Conservation (phyloP, 331 rosid species). For the Quercus lobata region DNA sequence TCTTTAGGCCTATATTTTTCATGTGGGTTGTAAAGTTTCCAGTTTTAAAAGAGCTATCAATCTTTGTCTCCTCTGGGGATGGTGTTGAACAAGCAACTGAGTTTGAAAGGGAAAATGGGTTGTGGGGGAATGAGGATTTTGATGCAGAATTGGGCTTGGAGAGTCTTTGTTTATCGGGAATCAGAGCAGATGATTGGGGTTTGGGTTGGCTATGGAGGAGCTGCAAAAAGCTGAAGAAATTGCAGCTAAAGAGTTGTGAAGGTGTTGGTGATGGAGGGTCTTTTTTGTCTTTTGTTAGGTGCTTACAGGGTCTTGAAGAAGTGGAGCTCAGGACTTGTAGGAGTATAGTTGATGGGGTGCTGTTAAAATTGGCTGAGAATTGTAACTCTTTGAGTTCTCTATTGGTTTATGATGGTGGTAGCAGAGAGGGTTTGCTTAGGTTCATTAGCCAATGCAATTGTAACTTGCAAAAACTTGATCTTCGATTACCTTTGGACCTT, state of each 20-base stretch:
- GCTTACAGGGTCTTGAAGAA: conserved; percentile 45
- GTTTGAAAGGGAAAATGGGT: conserved; percentile 5
- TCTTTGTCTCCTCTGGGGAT: conserved; percentile 26
- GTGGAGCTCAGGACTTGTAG: conserved; percentile 87
- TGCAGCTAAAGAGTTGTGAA: conserved; percentile 60
- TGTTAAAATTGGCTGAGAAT: conserved; percentile 50
- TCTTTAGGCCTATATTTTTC: conserved; percentile 60
- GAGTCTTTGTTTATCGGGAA: conserved; percentile 54
- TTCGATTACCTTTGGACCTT: conserved; percentile 87
- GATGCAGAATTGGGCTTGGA: conserved; percentile 45
- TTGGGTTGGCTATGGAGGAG: conserved; percentile 73
- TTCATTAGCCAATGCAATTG: conserved; percentile 41
- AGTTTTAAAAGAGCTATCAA: conserved; percentile 44
- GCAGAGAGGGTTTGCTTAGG: conserved; percentile 56
- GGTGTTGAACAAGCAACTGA: conserved; percentile 15
- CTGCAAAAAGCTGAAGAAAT: conserved; percentile 47
- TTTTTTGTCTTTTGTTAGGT: conserved; percentile 46
- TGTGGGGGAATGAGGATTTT: conserved; percentile 23
- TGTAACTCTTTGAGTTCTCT: conserved; percentile 51
- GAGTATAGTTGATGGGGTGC: conserved; percentile 61
- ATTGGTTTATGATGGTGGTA: conserved; percentile 82
- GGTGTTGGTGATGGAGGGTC: conserved; percentile 74
- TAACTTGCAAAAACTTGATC: conserved; percentile 47
- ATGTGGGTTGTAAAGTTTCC: conserved; percentile 54
- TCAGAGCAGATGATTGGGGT: conserved; percentile 58